phyloP scores from a whole-genome alignment of 78 protist genomes.

The Protostelium mycophagum region DNA sequence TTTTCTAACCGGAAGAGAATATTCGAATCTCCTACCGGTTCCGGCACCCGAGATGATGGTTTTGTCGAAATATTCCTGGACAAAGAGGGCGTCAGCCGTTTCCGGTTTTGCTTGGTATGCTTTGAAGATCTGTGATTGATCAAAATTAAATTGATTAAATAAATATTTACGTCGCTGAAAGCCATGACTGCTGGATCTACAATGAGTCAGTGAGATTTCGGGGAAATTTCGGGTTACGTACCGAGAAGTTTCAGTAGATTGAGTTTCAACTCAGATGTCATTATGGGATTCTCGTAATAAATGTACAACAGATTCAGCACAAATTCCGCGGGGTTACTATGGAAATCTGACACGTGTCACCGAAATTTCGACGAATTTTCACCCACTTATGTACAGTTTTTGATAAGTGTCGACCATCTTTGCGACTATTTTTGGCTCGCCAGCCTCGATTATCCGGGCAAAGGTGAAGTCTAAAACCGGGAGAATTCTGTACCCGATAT shows the following conservation, averaged over 20 bases:
- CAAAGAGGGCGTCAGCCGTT: neutral
- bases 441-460: neutral
- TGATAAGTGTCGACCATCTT: neutral
- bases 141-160: no score
- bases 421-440: neutral
- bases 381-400: neutral
- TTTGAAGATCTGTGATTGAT: no score
- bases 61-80: neutral
- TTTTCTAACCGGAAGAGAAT: neutral
- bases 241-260: neutral
- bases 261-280: neutral
- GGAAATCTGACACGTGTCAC: neutral
- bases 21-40: neutral
- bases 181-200: neutral
- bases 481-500: neutral
- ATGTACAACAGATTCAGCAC: neutral
- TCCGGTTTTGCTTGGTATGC: neutral
- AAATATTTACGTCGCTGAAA: neutral
- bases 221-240: neutral
- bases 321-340: neutral
- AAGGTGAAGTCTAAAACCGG: neutral
- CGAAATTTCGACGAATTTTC: neutral
- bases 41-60: neutral
- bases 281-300: neutral
- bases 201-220: neutral